Conservation (phyloP, 495 filamentous ascomycete genomes). For the Penicillium silybi region DNA sequence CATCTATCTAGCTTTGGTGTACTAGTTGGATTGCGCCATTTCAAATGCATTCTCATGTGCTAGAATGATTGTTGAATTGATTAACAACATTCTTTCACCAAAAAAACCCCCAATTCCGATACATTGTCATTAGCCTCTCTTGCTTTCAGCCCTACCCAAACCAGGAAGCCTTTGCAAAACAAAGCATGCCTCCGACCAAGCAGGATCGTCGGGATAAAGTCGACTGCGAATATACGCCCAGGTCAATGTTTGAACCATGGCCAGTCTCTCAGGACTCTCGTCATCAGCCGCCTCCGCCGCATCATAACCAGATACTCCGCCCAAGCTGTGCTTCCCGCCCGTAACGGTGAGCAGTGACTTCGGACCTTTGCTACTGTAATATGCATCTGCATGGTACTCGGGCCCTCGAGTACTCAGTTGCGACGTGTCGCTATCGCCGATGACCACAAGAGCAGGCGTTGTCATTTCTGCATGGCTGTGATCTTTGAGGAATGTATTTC, state of each 20-base stretch:
- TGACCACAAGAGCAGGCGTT: slow-evolving; percentile 34
- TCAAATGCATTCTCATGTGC: no score
- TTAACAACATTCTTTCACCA: not conserved
- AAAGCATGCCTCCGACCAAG: slow-evolving; percentile 29
- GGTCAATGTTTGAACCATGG: slow-evolving; percentile 34
- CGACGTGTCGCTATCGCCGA: slow-evolving; percentile 35
- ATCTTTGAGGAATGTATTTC: slow-evolving; percentile 22
- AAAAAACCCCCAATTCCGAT: not conserved
- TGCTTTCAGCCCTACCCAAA: slow-evolving; percentile 30
- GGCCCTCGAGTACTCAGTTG: slow-evolving; percentile 33
- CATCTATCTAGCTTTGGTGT: no score
- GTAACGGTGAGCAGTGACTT: slow-evolving; percentile 35
- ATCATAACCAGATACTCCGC: slow-evolving; percentile 41
- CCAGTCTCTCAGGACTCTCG: slow-evolving; percentile 35
- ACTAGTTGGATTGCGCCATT: no score
- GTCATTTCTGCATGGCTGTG: slow-evolving; percentile 36
- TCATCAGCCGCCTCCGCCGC: slow-evolving; percentile 32
- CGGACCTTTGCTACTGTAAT: slow-evolving; percentile 28
- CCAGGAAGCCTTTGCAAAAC: slow-evolving; percentile 22
- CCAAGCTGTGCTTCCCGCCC: slow-evolving; percentile 33
- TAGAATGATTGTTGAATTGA: no score
- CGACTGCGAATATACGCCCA: slow-evolving; percentile 38
- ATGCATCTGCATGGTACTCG: slow-evolving; percentile 40
- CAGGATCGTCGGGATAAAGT: slow-evolving; percentile 31
- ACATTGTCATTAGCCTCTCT: slow-evolving; percentile 11